phyloP scores from a whole-genome alignment of 2,329 filamentous ascomycete species.

The Sclerotinia trifoliorum region DNA sequence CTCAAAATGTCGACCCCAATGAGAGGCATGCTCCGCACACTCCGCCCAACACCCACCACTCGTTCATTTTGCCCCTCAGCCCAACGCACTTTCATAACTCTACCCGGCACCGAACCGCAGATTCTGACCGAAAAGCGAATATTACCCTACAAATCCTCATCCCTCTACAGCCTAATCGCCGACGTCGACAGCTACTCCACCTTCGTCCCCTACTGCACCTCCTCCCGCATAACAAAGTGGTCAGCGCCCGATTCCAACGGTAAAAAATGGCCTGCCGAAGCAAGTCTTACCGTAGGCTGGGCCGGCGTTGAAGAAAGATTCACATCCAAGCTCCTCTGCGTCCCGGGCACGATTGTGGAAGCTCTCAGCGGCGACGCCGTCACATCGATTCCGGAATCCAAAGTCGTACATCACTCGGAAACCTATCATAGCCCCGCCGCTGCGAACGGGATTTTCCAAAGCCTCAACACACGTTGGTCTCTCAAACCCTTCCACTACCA shows the following conservation, averaged over 20 bases:
- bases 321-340: constrained; percentile 74
- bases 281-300: constrained; percentile 82
- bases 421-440: constrained; percentile 42
- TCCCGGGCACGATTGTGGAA: constrained; percentile 71
- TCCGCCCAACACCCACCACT: constrained; percentile 29
- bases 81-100: constrained; percentile 46
- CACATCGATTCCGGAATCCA: constrained; percentile 45
- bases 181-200: constrained; percentile 79
- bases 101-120: constrained; percentile 49
- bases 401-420: constrained; percentile 45
- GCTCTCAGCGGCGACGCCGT: constrained; percentile 64
- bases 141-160: constrained; percentile 68
- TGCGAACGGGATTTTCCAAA: constrained; percentile 60
- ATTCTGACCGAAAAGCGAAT: constrained; percentile 70
- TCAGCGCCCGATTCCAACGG: constrained; percentile 51
- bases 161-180: constrained; percentile 82
- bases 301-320: constrained; percentile 81
- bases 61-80: constrained; percentile 25
- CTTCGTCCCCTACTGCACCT: constrained; percentile 91
- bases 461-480: constrained; percentile 68
- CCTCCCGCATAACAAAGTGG: constrained; percentile 74
- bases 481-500: constrained; percentile 52
- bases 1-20: constrained; percentile 28
- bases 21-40: constrained; percentile 29
- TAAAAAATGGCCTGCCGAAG: constrained; percentile 66